Evolutionary conservation across 73 alveolate genomes (phyloP).

Genomic region (Paramecium pentaurelia): DNA sequence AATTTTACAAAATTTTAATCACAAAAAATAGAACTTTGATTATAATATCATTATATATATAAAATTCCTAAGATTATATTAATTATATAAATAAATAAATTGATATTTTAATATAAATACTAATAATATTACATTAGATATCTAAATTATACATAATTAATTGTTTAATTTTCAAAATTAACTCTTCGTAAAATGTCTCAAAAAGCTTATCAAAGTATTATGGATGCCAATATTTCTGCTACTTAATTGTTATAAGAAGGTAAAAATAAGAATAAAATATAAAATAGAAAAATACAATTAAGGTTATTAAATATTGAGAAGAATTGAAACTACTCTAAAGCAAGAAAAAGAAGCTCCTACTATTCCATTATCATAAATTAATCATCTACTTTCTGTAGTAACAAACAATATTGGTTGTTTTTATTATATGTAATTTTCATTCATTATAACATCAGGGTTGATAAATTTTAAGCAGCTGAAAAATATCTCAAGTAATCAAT

Average conservation of each 20-base stretch:
- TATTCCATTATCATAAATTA: conserved; percentile 35
- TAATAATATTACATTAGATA: neutral
- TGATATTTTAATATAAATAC: neutral
- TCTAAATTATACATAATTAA: neutral
- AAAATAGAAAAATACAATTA: neutral
- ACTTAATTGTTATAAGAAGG: conserved; percentile 32
- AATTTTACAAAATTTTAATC: too few relatives aligned
- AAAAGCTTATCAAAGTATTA: conserved; percentile 42
- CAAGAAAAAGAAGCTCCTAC: conserved; percentile 19
- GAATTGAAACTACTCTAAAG: neutral
- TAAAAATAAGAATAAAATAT: neutral
- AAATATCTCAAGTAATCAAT: conserved; percentile 30
- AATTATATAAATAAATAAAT: neutral
- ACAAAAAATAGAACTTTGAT: neutral
- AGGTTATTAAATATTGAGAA: conserved; percentile 2
- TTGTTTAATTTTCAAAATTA: neutral
- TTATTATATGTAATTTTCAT: neutral
- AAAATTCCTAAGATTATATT: too few relatives aligned
- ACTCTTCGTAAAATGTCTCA: conserved; percentile 22
- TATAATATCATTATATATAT: too few relatives aligned
- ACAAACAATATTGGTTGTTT: conserved; percentile 41
- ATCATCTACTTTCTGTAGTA: conserved; percentile 37
- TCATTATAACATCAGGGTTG: neutral
- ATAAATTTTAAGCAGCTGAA: conserved; percentile 25
- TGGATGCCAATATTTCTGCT: conserved; percentile 45